Base-by-base conservation (phyloP, 192 early-diverging fungal genomes). In the Linnemannia zychae region DNA sequence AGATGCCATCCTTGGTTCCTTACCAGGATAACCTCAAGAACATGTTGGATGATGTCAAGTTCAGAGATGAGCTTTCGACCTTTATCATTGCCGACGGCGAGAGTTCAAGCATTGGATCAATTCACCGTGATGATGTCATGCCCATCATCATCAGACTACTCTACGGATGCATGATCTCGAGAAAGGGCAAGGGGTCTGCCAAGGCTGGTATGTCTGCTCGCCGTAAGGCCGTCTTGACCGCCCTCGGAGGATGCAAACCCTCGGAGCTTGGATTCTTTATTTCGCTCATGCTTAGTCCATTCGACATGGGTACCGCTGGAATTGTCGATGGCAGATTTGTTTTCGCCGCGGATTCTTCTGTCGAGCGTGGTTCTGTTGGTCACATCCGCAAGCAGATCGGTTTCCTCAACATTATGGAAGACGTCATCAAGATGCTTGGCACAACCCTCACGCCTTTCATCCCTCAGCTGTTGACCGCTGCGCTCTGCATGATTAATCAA, bases 51-150 rank as follows among this genome's bases (percentile, higher is more conserved):
- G 98, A 99, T 34, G 89, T 90, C 66, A 95, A 94, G 75, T 99
- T 98, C 92, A 94, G 98, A n/a, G 98, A 99, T 78, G 93, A 94
- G 76, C 90, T 99, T 31, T 89, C 95, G 36, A 93, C 92, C 1
- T 93, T 98, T 52, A 89, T 95, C 65, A 81, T 98, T 46, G 92
- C 92, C 18, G 88, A 91, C 20, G 88, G 91, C 18, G 92, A 90
- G 75, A 86, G 83, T 7, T 88, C 89, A 0, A 85, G 77, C 49
- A 90, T 97, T 68, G 92, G 95, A 74, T 78, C 88, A 7, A 83
- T 90, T 50, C 93, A 98, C 81, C 93, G 95, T 44, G 89, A 89
- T 22, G 91, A 92, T 24, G 75, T 97, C 20, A 92, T 98, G 90
- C 92, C 94, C 5, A 86, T 97, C 28, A 79, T 98, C 11, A 89